Percentiles rank a stretch among this genome's conserved stretches.
Evolutionary conservation across 1,284 basidiomycete species (phyloP).

Genomic region (Trichosporon inkin): DNA sequence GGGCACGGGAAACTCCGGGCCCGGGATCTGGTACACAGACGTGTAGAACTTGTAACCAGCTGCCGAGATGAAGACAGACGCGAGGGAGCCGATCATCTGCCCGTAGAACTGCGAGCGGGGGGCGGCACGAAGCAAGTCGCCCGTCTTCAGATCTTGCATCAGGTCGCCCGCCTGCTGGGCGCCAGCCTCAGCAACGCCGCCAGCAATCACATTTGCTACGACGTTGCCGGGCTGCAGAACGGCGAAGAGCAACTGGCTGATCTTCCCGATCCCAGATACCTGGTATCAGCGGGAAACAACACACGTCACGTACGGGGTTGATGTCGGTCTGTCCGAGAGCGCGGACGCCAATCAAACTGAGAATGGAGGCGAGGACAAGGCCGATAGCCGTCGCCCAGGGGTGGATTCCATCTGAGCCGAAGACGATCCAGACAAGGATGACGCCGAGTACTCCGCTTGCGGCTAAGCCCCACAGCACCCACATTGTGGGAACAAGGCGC

Average conservation of each 20-base stretch:
- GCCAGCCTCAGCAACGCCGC: constrained; percentile 92
- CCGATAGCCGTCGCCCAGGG: constrained; percentile 89
- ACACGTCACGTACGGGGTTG: constrained; percentile 61
- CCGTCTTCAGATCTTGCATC: constrained; percentile 98
- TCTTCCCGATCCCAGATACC: constrained; percentile 87
- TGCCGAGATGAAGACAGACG: constrained; percentile 83
- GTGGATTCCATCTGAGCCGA: constrained; percentile 82
- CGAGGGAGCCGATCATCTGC: constrained; percentile 78
- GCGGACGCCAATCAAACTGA: constrained; percentile 84
- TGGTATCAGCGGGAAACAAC: constrained; percentile 10
- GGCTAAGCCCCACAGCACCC: constrained; percentile 69
- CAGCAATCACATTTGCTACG: constrained; percentile 93
- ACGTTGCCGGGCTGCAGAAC: constrained; percentile 90
- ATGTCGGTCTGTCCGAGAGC: constrained; percentile 89
- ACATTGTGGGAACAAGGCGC: constrained; percentile 70
- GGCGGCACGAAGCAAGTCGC: constrained; percentile 79
- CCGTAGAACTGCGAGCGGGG: constrained; percentile 83
- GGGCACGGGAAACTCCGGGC: constrained; percentile 87
- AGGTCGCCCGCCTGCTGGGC: constrained; percentile 96
- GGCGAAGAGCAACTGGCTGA: constrained; percentile 89
- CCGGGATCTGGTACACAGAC: constrained; percentile 68
- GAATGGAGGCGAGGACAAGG: constrained; percentile 72
- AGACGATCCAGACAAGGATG: constrained; percentile 75
- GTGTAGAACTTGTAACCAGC: constrained; percentile 85
- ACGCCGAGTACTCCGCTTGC: constrained; percentile 67